A percentile compares a stretch with the other conserved stretches of the same genome.
Evolutionary conservation across 495 filamentous ascomycete genomes (phyloP).

Genomic region (Hypoxylon lienhwacheense): DNA sequence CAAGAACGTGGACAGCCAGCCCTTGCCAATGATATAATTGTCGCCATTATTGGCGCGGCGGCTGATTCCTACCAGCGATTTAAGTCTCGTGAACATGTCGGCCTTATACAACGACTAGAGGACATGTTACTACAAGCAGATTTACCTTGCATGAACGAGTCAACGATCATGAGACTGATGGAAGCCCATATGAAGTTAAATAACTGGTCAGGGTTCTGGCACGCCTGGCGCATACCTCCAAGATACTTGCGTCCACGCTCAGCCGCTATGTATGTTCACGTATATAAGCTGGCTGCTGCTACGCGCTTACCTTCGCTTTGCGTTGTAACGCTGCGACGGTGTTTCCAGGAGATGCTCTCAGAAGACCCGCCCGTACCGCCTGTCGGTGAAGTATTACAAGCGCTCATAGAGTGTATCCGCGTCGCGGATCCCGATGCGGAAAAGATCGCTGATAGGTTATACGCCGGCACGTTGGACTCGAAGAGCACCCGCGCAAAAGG

Average conservation of each 20-base stretch:
- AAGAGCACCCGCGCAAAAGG: background rate
- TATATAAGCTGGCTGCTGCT: conserved; percentile 57
- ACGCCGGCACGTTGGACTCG: background rate
- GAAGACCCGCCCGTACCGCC: conserved; percentile 59
- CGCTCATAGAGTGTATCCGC: conserved; percentile 54
- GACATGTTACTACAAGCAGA: conserved; percentile 29
- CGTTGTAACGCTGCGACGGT: conserved; percentile 52
- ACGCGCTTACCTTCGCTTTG: conserved; percentile 50
- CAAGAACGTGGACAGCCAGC: conserved; percentile 41
- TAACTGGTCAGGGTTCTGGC: conserved; percentile 62
- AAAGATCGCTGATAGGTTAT: background rate
- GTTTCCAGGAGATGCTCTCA: conserved; percentile 58
- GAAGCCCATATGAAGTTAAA: conserved; percentile 42
- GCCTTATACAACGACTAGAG: conserved; percentile 34
- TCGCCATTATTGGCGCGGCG: conserved; percentile 43
- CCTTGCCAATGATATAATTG: conserved; percentile 44
- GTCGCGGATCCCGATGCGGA: conserved; percentile 49
- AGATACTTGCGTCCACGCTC: conserved; percentile 54
- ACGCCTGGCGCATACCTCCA: conserved; percentile 60
- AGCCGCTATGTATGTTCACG: conserved; percentile 55
- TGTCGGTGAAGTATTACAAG: conserved; percentile 41
- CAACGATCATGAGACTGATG: conserved; percentile 54
- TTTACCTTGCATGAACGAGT: conserved; percentile 51
- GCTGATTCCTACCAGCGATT: conserved; percentile 3
- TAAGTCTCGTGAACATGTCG: conserved; percentile 7